Evolutionary conservation across 2,329 filamentous ascomycete genomes (phyloP), one percentile per base, ranked within the genome.

Genomic region (Bisporella sp.): DNA sequence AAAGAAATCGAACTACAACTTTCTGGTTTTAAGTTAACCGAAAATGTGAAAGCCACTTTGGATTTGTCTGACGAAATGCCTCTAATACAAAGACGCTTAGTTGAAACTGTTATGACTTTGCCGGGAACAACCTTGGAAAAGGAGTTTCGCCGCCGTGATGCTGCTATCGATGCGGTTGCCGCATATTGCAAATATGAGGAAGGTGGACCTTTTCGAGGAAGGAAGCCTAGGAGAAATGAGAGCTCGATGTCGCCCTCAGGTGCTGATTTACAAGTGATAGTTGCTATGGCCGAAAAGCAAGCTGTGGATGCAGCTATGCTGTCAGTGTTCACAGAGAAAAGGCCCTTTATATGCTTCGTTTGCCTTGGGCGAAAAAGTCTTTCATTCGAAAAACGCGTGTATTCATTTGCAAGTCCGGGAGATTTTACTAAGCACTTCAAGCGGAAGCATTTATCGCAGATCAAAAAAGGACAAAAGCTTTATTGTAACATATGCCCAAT

Each of bases 161-260:
- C 56, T 41, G 57, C 59, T 45, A 64, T 66, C 45, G 47, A 65
- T 58, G 50, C 52, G 33, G 60, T 63, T 45, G 54, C 56, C 56
- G 49, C 53, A 46, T 63, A 63, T 51, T 59, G 48, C 53, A 31
- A 51, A 46, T 56, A 56, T 41, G 31, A 56, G 35, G 45, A 47
- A 12, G 32, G 35, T 3, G 32, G 31, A 6, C 4, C 45, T 6
- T 5, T n/a, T 40, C 37, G 37, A 6, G 12, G 32, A 21, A 40
- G 37, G 21, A 21, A 13, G 12, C 41, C 45, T n/a, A 41, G 48
- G 41, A n/a, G 40, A 49, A 11, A 29, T 33, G 28, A 53, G 39
- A 55, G 48, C 55, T 48, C 43, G 30, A 53, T 39, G 31, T 51
- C 40, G 39, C 51, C 47, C 6, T 55, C 55, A 41, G 52, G 55